Evolutionary conservation across 345 rosid species (phyloP).

Genomic region (Murraya koenigii): DNA sequence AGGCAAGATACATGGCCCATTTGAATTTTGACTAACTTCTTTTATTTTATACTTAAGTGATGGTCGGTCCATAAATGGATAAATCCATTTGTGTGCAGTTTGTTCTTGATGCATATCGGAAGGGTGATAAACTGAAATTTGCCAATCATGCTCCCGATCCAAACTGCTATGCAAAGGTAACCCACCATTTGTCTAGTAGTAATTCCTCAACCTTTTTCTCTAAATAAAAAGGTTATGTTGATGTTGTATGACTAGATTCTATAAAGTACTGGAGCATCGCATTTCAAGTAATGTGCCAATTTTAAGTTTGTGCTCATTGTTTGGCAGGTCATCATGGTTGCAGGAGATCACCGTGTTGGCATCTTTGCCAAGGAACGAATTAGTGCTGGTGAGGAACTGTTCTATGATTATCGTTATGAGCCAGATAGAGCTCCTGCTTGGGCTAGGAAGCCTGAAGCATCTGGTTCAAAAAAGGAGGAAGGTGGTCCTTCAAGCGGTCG

Average conservation of each 20-base stretch:
- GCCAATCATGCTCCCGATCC: constrained; percentile 99
- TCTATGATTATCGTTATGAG: constrained; percentile 93
- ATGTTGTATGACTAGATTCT: neutral
- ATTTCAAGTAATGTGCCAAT: neutral
- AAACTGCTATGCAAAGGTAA: constrained; percentile 97
- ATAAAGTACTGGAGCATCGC: neutral
- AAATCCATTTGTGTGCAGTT: constrained; percentile 53
- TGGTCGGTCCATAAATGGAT: neutral
- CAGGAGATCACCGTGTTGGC: constrained; percentile 95
- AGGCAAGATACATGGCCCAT: constrained; percentile 46
- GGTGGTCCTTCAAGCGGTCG: constrained; percentile 77
- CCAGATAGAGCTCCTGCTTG: constrained; percentile 98
- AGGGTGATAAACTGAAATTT: constrained; percentile 95
- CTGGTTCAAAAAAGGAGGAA: constrained; percentile 84
- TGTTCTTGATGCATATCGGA: constrained; percentile 96
- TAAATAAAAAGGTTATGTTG: neutral
- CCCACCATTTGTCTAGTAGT: too few relatives aligned
- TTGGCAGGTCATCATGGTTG: constrained; percentile 89
- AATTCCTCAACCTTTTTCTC: neutral
- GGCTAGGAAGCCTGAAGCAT: constrained; percentile 93
- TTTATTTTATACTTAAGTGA: neutral
- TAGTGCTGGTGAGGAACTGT: constrained; percentile 84
- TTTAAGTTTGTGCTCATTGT: neutral
- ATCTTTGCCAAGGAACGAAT: constrained; percentile 96
- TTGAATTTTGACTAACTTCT: neutral